Base-by-base conservation (phyloP, 164 flowering plant genomes). In the Stephania yunnanensis region DNA sequence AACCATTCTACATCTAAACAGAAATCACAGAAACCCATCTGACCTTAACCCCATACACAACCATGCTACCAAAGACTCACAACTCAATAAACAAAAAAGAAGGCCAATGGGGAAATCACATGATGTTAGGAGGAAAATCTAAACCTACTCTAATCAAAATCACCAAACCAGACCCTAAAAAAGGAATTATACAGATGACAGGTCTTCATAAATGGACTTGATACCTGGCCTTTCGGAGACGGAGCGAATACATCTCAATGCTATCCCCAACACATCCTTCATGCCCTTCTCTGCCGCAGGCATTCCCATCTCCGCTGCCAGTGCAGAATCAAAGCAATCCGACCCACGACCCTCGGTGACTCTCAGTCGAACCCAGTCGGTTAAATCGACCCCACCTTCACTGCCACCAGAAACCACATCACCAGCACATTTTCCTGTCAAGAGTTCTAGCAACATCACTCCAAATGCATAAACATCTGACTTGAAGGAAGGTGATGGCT, bases 381-480 rank as follows among this genome's bases (percentile, higher is more conserved):
- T 88, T 78, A 96, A 78, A 81, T 90, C 97, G 44, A 89, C 90
- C 2, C 92, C 97, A 50, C 91, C 96, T 50, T 82, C 91, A 46
- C 42, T 36, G 42, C 86, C 94, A 29, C 91, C 91, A 5, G 97
- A 85, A 19, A 93, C 89, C 71, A 95, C 91, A 81, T 95, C 98
- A 2, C 97, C 98, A 11, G 98, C 98, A 77, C 97, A 91, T 70
- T 85, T 92, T 6, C 98, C 97, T 3, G 95, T 94, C 63, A 94
- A 70, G 20, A 96, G 87, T 77, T 96, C 98, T 82, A 96, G 68
- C 48, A 96, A 65, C 42, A 96, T 78, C 74, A 96, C 98, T 10
- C 98, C 99, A 78, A 96, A 96, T 36, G 98, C 96, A 87, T 90
- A 96, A 5, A 94, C 89, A 74, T 96, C 99, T 15, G 99, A 96